Percentiles rank a stretch among this genome's conserved stretches.
Evolutionary conservation across 164 flowering plant genomes (phyloP).

Genomic region (Tetracentron sinense): DNA sequence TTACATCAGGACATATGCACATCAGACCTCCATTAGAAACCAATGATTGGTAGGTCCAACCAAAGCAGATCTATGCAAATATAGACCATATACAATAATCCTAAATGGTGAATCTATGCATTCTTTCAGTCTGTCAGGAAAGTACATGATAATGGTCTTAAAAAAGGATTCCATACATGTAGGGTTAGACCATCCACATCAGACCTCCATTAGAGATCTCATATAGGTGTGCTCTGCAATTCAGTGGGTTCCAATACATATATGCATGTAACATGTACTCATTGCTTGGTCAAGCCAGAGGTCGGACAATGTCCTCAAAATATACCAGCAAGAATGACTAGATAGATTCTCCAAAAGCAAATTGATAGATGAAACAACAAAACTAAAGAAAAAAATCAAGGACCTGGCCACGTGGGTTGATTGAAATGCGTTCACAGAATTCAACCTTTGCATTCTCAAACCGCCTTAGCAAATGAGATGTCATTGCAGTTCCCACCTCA

Average conservation of each 20-base stretch:
- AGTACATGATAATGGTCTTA: neutral
- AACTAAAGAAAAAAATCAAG: slow-evolving; percentile 12
- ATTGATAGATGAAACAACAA: neutral
- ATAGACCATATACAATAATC: neutral
- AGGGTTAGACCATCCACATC: neutral
- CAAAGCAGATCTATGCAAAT: neutral
- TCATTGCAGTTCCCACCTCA: slow-evolving; percentile 83
- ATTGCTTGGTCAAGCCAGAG: no score
- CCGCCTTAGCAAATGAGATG: slow-evolving; percentile 76
- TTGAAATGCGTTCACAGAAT: slow-evolving; percentile 77
- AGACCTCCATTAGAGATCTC: neutral
- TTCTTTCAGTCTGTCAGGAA: neutral
- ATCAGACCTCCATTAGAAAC: neutral
- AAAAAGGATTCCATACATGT: neutral
- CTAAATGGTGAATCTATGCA: neutral
- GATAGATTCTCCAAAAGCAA: neutral
- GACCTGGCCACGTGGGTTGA: slow-evolving; percentile 90
- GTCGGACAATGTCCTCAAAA: no score
- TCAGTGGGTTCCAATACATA: neutral
- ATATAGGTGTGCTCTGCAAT: neutral
- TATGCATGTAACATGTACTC: neutral
- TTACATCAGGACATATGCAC: neutral
- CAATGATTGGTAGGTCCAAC: neutral
- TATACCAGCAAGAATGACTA: neutral
- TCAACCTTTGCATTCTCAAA: slow-evolving; percentile 79